Percentiles rank a stretch among this genome's conserved stretches.
Conservation (phyloP, 257 asterid genomes). For the Parsonsia alboflavescens region DNA sequence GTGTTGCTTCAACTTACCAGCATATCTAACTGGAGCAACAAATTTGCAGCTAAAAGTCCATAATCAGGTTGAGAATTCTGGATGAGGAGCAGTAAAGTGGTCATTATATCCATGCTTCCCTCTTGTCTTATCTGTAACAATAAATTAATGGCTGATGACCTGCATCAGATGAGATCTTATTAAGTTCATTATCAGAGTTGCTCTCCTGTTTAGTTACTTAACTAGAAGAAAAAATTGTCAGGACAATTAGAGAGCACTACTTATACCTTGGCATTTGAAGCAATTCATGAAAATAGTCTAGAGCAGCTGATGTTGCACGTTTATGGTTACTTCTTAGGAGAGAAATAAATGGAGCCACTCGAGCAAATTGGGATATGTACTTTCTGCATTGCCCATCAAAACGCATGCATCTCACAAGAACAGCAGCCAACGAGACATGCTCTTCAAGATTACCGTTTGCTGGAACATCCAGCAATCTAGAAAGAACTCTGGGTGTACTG, state of each 20-base stretch:
- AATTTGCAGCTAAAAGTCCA: constrained; percentile 73
- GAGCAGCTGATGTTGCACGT: constrained; percentile 47
- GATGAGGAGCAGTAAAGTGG: constrained; percentile 48
- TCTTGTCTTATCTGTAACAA: constrained; percentile 64
- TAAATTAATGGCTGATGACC: constrained; percentile 56
- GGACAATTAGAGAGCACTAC: not conserved
- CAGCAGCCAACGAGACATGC: constrained; percentile 62
- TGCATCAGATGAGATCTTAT: constrained; percentile 24
- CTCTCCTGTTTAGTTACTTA: not conserved
- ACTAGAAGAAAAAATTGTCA: not conserved
- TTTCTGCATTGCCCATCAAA: constrained; percentile 68
- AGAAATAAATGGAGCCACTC: constrained; percentile 41
- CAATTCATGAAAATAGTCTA: constrained; percentile 74
- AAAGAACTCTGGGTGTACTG: constrained; percentile 71
- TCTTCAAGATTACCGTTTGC: constrained; percentile 61
- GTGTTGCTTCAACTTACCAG: constrained; percentile 40
- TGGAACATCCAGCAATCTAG: constrained; percentile 62
- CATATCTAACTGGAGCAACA: constrained; percentile 70
- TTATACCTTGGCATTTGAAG: constrained; percentile 65
- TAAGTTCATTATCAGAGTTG: not conserved
- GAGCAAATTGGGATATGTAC: constrained; percentile 44
- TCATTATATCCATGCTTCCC: constrained; percentile 50
- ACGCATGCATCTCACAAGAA: constrained; percentile 71
- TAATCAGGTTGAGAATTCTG: constrained; percentile 55
- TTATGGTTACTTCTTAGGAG: constrained; percentile 71